phyloP scores from a whole-genome alignment of 1,139 yeast genomes.

The Zygoascus sp. region DNA sequence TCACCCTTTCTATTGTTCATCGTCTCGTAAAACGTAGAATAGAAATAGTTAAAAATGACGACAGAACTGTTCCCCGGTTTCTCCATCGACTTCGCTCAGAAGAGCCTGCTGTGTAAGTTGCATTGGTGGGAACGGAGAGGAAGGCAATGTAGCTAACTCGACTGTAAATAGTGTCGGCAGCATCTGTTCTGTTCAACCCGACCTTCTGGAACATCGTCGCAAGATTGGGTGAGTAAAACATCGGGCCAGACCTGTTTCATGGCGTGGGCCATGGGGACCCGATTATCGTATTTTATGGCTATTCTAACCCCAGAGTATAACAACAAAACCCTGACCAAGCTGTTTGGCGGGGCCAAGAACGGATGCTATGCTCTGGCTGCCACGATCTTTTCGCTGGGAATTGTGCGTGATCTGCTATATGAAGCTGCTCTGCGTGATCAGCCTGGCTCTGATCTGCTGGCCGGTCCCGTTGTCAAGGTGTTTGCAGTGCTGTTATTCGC shows the following conservation, averaged over 20 bases:
- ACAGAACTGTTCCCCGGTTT: constrained; percentile 7
- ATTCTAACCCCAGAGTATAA: constrained; percentile 51
- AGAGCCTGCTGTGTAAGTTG: constrained; percentile 14
- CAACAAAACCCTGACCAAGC: constrained; percentile 66
- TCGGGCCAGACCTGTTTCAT: not conserved
- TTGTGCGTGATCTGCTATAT: constrained; percentile 73
- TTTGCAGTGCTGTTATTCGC: constrained; percentile 49
- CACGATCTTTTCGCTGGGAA: constrained; percentile 78
- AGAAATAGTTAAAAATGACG: constrained; percentile 1
- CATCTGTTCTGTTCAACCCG: constrained; percentile 81
- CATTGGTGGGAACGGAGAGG: too few relatives aligned
- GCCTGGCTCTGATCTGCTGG: constrained; percentile 35
- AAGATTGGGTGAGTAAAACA: constrained; percentile 42
- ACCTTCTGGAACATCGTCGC: constrained; percentile 94
- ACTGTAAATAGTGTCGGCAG: constrained; percentile 22
- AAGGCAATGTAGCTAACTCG: constrained; percentile 2
- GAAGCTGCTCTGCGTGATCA: constrained; percentile 62
- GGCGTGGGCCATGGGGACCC: too few relatives aligned
- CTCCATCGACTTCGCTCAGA: constrained; percentile 13
- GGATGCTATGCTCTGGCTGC: constrained; percentile 85
- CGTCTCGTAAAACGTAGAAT: too few relatives aligned
- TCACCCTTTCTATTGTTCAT: too few relatives aligned
- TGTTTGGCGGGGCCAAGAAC: constrained; percentile 57
- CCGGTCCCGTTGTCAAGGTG: constrained; percentile 38
- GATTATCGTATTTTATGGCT: too few relatives aligned